Conservation (phyloP, 2,329 filamentous ascomycete genomes). For the Alternaria ethzedia region DNA sequence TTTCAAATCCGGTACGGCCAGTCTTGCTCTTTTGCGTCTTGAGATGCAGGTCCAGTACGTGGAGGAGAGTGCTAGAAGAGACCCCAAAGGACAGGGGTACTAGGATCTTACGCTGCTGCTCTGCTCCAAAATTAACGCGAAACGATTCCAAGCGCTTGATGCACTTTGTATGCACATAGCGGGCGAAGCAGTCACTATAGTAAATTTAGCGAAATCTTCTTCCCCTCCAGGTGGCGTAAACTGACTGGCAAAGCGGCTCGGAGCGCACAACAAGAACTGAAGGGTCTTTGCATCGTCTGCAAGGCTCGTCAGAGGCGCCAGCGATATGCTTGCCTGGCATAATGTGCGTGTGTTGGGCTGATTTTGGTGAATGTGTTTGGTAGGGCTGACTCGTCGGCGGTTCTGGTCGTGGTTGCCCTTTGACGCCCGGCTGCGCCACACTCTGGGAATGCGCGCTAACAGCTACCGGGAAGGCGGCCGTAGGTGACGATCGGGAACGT, state of each 20-base stretch:
- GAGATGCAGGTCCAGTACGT: conserved; percentile 75
- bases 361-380: conserved; percentile 10
- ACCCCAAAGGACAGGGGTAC: conserved; percentile 83
- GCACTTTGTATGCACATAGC: conserved; percentile 79
- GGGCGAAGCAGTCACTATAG: conserved; percentile 73
- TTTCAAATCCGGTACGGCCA: conserved; percentile 70
- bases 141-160: conserved; percentile 78
- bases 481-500: conserved; percentile 21
- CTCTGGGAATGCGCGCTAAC: conserved; percentile 13
- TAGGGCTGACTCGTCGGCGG: conserved; percentile 14
- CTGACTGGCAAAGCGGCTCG: conserved; percentile 66
- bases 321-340: conserved; percentile 45
- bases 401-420: conserved; percentile 5
- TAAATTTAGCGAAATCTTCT: conserved; percentile 19
- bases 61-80: conserved; percentile 78
- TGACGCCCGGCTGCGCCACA: conserved; percentile 21
- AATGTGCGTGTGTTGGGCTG: conserved; percentile 7
- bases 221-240: conserved; percentile 5
- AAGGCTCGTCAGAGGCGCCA: conserved; percentile 45
- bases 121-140: conserved; percentile 57
- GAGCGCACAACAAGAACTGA: conserved; percentile 62
- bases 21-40: conserved; percentile 69
- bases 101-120: conserved; percentile 64
- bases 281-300: conserved; percentile 63
- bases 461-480: conserved; percentile 18